phyloP scores from a whole-genome alignment of 768 basidiomycete species.

The Collybiopsis luxurians region DNA sequence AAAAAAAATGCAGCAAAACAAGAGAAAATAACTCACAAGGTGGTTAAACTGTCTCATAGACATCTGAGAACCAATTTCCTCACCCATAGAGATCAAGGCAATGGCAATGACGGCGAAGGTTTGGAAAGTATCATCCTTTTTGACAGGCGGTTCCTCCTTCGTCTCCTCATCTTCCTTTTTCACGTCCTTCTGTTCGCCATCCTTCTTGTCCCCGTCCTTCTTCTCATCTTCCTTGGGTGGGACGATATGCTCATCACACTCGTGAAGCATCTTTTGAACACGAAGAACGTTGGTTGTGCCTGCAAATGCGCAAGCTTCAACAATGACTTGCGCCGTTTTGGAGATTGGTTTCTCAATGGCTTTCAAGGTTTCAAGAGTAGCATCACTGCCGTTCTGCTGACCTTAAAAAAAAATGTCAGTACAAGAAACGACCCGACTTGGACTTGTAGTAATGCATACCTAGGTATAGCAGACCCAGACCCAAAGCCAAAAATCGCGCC shows the following conservation, averaged over 20 bases:
- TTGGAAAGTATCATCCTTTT: slow-evolving; percentile 76
- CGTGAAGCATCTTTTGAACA: slow-evolving; percentile 87
- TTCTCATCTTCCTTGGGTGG: slow-evolving; percentile 51
- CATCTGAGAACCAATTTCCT: slow-evolving; percentile 98
- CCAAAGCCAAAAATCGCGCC: slow-evolving; percentile 87
- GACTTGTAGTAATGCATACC: slow-evolving; percentile 45
- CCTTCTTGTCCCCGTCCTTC: slow-evolving; percentile 42
- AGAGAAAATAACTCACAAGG: slow-evolving; percentile 48
- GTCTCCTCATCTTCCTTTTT: slow-evolving; percentile 41
- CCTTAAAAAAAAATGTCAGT: slow-evolving; percentile 43
- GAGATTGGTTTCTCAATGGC: slow-evolving; percentile 92
- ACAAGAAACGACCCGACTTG: too few relatives aligned
- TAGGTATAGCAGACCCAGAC: slow-evolving; percentile 86
- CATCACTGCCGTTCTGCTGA: slow-evolving; percentile 89
- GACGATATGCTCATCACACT: slow-evolving; percentile 87
- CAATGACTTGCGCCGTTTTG: slow-evolving; percentile 86
- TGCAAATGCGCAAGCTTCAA: slow-evolving; percentile 92
- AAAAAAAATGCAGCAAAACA: slow-evolving; percentile 24
- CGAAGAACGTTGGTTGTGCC: slow-evolving; percentile 95
- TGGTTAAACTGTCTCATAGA: slow-evolving; percentile 97
- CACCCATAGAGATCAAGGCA: slow-evolving; percentile 95
- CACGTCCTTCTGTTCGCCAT: slow-evolving; percentile 54
- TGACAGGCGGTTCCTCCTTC: slow-evolving; percentile 24
- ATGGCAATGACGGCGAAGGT: slow-evolving; percentile 93
- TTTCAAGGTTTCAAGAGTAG: slow-evolving; percentile 89